Evolutionary conservation across 2,329 filamentous ascomycete genomes (phyloP).

Genomic region (Penicillium sp.): DNA sequence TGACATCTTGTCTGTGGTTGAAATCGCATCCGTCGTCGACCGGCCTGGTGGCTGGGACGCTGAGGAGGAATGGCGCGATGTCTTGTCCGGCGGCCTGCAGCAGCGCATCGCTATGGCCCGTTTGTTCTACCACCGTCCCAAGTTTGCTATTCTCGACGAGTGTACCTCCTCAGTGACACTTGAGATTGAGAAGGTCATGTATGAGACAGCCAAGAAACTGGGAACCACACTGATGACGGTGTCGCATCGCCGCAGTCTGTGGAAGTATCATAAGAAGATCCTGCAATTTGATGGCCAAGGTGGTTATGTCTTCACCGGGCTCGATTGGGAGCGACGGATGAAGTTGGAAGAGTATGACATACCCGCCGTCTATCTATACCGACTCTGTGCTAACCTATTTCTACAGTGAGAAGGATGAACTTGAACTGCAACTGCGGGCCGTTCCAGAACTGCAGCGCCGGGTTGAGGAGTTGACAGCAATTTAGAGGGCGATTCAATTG

Average conservation of each 20-base stretch:
- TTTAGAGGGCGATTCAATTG: constrained; percentile 20
- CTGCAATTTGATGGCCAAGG: constrained; percentile 97
- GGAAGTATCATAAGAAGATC: constrained; percentile 95
- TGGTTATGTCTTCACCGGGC: constrained; percentile 82
- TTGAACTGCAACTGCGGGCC: constrained; percentile 82
- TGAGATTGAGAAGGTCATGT: constrained; percentile 95
- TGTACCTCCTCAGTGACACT: constrained; percentile 95
- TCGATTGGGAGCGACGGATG: constrained; percentile 86
- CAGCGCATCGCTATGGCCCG: constrained; percentile 97
- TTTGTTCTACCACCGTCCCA: constrained; percentile 89
- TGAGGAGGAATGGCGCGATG: constrained; percentile 95
- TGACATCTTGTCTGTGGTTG: constrained; percentile 76
- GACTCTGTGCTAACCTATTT: constrained; percentile 22
- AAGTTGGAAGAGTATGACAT: constrained; percentile 76
- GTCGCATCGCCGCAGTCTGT: constrained; percentile 85
- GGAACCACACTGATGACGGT: constrained; percentile 98
- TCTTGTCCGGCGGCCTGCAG: constrained; percentile 88
- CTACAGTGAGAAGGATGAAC: constrained; percentile 81
- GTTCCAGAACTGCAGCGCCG: constrained; percentile 88
- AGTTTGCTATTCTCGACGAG: constrained; percentile 95
- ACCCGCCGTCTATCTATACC: background rate
- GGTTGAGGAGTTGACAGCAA: constrained; percentile 75
- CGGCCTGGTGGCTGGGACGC: constrained; percentile 86
- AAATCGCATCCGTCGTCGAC: constrained; percentile 81
- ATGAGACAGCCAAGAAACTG: constrained; percentile 89